Evolutionary conservation across 1,139 yeast genomes (phyloP).

Genomic region (Cylindricascospora bacillispora): DNA sequence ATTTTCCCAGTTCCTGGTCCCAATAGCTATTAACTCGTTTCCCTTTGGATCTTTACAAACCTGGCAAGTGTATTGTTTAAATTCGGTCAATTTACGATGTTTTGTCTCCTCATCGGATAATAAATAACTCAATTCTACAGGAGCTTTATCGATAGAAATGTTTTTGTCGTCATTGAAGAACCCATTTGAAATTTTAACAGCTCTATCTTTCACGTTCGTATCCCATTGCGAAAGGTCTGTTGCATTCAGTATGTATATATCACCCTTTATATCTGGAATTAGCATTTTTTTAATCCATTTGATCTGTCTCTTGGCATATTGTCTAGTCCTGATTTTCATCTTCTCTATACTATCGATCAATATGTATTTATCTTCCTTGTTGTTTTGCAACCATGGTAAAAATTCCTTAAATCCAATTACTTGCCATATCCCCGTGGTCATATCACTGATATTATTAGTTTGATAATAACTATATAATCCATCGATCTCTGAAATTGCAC

Average conservation of each 20-base stretch:
- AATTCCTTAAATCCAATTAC: constrained; percentile 94
- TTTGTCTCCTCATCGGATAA: constrained; percentile 17
- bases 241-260: constrained; percentile 61
- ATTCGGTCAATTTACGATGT: constrained; percentile 29
- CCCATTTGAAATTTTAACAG: constrained; percentile 35
- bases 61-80: constrained; percentile 63
- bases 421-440: constrained; percentile 68
- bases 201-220: constrained; percentile 40
- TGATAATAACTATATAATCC: constrained; percentile 39
- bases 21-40: constrained; percentile 52
- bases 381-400: constrained; percentile 53
- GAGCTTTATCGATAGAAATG: constrained; percentile 29
- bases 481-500: constrained; percentile 59
- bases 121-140: constrained; percentile 31
- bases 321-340: constrained; percentile 78
- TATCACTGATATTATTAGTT: no score
- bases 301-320: constrained; percentile 81
- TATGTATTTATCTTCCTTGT: constrained; percentile 11
- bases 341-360: constrained; percentile 44
- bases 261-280: constrained; percentile 58
- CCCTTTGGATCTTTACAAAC: constrained; percentile 50
- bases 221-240: constrained; percentile 56
- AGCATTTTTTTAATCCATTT: constrained; percentile 79
- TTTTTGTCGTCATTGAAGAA: constrained; percentile 28
- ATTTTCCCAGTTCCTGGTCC: constrained; percentile 54